A percentile compares a stretch with the other conserved stretches of the same genome.
These are phyloP conservation scores for Fonsecaea pedrosoi DNA, from an alignment of 2,329 filamentous ascomycete species.

Conservation along the genomic window DNA sequence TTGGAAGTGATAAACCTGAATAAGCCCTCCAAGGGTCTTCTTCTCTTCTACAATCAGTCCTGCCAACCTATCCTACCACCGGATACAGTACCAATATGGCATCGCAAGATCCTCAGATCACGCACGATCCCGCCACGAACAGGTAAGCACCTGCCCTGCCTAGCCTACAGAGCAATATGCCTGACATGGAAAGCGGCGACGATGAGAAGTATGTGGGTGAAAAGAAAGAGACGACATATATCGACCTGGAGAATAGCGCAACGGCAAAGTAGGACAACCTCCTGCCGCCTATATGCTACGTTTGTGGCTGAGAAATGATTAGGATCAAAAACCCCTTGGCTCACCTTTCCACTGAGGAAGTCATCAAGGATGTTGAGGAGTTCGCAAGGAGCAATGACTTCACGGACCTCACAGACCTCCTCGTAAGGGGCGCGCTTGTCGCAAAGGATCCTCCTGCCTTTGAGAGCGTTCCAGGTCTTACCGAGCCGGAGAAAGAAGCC, in stretches of 20 bases:
- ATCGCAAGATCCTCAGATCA: slow-evolving; percentile 18
- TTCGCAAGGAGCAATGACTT: slow-evolving; percentile 53
- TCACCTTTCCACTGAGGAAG: slow-evolving; percentile 47
- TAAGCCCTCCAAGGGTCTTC: background rate
- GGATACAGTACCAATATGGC: slow-evolving; percentile 16
- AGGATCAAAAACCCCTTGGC: slow-evolving; percentile 58
- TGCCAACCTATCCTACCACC: background rate
- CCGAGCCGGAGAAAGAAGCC: slow-evolving; percentile 50
- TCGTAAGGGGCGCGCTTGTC: slow-evolving; percentile 58
- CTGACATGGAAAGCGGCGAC: slow-evolving; percentile 18
- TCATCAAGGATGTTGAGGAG: slow-evolving; percentile 52
- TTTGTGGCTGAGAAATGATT: background rate
- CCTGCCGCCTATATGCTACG: background rate
- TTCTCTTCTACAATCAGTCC: background rate
- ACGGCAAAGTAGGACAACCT: slow-evolving; percentile 27
- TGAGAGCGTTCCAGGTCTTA: slow-evolving; percentile 53
- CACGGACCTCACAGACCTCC: slow-evolving; percentile 48
- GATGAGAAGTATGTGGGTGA: slow-evolving; percentile 31
- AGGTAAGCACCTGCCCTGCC: background rate
- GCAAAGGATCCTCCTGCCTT: slow-evolving; percentile 57
- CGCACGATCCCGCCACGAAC: slow-evolving; percentile 13
- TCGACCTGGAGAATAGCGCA: slow-evolving; percentile 24
- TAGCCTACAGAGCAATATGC: background rate
- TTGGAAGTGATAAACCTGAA: slow-evolving; percentile 9
- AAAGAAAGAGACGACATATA: slow-evolving; percentile 20